These are phyloP conservation scores for Bretschneidera sinensis DNA, from an alignment of 345 rosid species.

Conservation along the genomic window DNA sequence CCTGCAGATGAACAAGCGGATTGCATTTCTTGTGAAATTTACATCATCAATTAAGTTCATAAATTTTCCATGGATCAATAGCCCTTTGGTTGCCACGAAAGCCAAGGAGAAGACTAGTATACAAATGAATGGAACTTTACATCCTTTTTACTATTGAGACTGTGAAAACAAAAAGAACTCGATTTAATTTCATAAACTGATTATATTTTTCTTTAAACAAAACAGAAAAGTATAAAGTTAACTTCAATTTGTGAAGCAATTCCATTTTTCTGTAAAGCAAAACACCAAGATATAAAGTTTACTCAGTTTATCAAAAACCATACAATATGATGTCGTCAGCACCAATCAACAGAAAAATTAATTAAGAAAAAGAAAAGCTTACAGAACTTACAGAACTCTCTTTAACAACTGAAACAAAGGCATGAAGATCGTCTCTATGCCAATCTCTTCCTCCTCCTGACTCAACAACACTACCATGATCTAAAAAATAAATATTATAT, in stretches of 20 bases:
- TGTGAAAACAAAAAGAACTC: too few species aligned
- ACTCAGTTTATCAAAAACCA: not conserved
- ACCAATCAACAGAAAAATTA: not conserved
- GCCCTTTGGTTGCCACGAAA: too few species aligned
- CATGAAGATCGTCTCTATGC: slow-evolving; percentile 17
- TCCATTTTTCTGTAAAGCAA: not conserved
- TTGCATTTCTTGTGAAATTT: too few species aligned
- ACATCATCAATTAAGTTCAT: too few species aligned
- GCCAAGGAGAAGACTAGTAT: too few species aligned
- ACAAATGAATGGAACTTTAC: too few species aligned
- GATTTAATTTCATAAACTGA: not conserved
- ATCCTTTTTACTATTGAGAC: too few species aligned
- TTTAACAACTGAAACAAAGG: slow-evolving; percentile 10
- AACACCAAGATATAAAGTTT: not conserved
- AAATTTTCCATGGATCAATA: too few species aligned
- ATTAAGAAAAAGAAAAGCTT: too few species aligned
- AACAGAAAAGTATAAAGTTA: not conserved
- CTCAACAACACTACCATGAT: slow-evolving; percentile 20
- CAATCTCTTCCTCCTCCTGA: slow-evolving; percentile 8
- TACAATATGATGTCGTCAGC: not conserved
- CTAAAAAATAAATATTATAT: slow-evolving; percentile 22
- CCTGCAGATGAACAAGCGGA: not conserved
- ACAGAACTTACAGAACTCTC: slow-evolving; percentile 41
- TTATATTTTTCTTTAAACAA: too few species aligned
- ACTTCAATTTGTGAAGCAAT: too few species aligned